These are phyloP conservation scores for Metarhizium anisopliae DNA, from an alignment of 2,329 filamentous ascomycete species.

Conservation along the genomic window DNA sequence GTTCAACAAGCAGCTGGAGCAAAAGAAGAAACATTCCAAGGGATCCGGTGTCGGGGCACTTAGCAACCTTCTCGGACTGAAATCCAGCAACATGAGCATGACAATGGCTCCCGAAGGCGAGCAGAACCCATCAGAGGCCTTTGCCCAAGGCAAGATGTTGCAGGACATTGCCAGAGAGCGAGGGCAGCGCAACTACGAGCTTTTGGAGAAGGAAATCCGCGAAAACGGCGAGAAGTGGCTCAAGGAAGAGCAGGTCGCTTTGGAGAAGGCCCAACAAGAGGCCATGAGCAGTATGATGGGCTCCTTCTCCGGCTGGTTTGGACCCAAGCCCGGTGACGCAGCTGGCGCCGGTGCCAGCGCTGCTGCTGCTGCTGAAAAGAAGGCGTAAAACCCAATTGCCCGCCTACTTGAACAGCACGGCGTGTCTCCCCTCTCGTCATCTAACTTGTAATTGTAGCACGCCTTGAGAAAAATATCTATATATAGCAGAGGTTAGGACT, in stretches of 20 bases:
- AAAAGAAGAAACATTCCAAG: constrained; percentile 49
- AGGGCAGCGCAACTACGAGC: constrained; percentile 81
- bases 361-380: constrained; percentile 6
- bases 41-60: constrained; percentile 59
- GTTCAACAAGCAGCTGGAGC: constrained; percentile 69
- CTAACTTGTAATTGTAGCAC: constrained; percentile 1
- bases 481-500: no score
- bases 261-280: constrained; percentile 85
- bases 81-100: constrained; percentile 55
- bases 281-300: constrained; percentile 88
- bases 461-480: neutral
- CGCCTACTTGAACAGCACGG: neutral
- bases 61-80: constrained; percentile 67
- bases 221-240: constrained; percentile 94
- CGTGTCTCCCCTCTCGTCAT: neutral
- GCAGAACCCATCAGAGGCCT: constrained; percentile 62
- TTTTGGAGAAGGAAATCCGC: constrained; percentile 81
- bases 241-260: constrained; percentile 80
- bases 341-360: neutral
- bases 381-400: constrained; percentile 6
- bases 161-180: constrained; percentile 90
- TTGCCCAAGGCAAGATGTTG: constrained; percentile 92
- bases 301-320: constrained; percentile 42
- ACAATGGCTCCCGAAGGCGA: constrained; percentile 57
- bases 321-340: constrained; percentile 8